A percentile compares a stretch with the other conserved stretches of the same genome.
phyloP scores from a whole-genome alignment of 495 filamentous ascomycete genomes.

The Aspergillus ostianus region DNA sequence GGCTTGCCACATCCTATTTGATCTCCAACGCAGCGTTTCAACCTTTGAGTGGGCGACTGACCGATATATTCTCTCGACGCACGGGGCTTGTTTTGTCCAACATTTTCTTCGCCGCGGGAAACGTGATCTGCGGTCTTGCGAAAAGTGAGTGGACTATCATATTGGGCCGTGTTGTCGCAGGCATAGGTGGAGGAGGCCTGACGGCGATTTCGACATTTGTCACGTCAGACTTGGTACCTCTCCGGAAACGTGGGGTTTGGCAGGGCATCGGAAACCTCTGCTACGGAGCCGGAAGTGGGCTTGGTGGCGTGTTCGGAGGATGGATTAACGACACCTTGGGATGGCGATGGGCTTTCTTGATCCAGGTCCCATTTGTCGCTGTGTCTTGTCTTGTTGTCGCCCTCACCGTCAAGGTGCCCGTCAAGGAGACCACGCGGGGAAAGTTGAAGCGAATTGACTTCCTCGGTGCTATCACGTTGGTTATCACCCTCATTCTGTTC shows the following conservation, averaged over 20 bases:
- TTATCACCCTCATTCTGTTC: conserved; percentile 68
- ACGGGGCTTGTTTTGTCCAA: conserved; percentile 78
- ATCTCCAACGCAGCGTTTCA: conserved; percentile 89
- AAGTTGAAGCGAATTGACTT: conserved; percentile 80
- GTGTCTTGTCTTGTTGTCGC: conserved; percentile 65
- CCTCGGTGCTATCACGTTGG: conserved; percentile 65
- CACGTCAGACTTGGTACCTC: conserved; percentile 75
- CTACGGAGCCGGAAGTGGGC: conserved; percentile 67
- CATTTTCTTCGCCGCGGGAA: conserved; percentile 75
- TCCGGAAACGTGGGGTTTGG: conserved; percentile 77
- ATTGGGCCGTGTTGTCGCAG: conserved; percentile 75
- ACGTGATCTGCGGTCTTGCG: conserved; percentile 82
- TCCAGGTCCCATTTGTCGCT: conserved; percentile 68
- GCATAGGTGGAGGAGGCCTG: conserved; percentile 82
- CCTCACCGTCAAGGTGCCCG: conserved; percentile 69
- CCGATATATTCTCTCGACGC: conserved; percentile 82
- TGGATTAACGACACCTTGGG: conserved; percentile 76
- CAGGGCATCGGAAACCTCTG: conserved; percentile 86
- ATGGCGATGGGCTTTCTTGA: conserved; percentile 74
- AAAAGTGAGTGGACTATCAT: conserved; percentile 69
- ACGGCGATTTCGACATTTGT: conserved; percentile 82
- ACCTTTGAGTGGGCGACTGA: conserved; percentile 79
- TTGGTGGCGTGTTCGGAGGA: conserved; percentile 66
- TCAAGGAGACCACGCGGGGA: conserved; percentile 60
- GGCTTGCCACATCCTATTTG: conserved; percentile 87